Percentiles rank a stretch among this genome's conserved stretches.
These are phyloP conservation scores for Colletotrichum filicis DNA, from an alignment of 2,329 filamentous ascomycete species.

Conservation along the genomic window DNA sequence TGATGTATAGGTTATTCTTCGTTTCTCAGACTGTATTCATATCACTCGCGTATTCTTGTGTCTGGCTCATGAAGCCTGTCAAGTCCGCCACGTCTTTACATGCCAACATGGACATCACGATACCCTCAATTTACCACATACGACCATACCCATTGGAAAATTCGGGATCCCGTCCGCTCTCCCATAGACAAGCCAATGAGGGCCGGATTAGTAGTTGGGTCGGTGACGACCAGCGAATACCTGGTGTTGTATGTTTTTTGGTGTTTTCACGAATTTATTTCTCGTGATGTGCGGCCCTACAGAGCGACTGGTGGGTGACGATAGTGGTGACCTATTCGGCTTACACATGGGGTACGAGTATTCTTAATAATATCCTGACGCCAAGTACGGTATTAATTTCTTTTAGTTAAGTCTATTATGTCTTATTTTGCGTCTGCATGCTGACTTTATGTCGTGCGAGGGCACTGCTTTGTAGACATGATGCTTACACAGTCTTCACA, in stretches of 20 bases:
- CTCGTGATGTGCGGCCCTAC: background rate
- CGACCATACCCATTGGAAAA: slow-evolving; percentile 25
- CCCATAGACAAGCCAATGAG: slow-evolving; percentile 20
- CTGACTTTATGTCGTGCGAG: too few species aligned
- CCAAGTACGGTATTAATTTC: too few species aligned
- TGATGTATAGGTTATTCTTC: too few species aligned
- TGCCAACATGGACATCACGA: too few species aligned
- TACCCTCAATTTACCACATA: background rate
- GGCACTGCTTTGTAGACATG: too few species aligned
- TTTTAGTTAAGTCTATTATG: too few species aligned
- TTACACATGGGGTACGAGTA: background rate
- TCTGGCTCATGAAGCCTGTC: background rate
- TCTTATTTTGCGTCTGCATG: too few species aligned
- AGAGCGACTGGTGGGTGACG: background rate
- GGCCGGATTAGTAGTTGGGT: slow-evolving; percentile 22
- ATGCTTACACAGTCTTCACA: too few species aligned
- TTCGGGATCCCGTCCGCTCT: slow-evolving; percentile 31
- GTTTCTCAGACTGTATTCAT: too few species aligned
- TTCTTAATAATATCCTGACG: too few species aligned
- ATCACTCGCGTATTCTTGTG: background rate
- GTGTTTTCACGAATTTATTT: background rate
- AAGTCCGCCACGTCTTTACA: too few species aligned
- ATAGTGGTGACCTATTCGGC: background rate
- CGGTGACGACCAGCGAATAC: slow-evolving; percentile 29
- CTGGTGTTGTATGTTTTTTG: slow-evolving; percentile 27